These are phyloP conservation scores for Agrocybe praecox DNA, from an alignment of 768 basidiomycete genomes.

Conservation along the genomic window DNA sequence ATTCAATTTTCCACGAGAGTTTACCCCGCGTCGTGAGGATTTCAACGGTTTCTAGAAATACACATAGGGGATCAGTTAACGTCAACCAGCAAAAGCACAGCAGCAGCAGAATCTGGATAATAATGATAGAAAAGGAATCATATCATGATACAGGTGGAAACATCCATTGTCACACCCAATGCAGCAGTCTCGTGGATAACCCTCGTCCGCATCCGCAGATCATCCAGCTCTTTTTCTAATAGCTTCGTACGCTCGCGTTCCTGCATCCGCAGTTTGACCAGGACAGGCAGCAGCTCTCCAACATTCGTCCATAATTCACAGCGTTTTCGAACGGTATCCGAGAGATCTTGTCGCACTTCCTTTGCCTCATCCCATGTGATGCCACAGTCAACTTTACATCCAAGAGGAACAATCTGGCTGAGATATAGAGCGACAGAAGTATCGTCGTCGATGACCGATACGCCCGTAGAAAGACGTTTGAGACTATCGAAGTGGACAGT, in stretches of 20 bases:
- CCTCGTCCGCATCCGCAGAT: constrained; percentile 4
- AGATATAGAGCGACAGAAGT: constrained; percentile 53
- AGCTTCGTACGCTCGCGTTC: constrained; percentile 43
- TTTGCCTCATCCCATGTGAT: constrained; percentile 46
- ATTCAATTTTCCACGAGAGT: too few species aligned
- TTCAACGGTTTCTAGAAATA: too few species aligned
- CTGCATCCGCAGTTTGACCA: constrained; percentile 44
- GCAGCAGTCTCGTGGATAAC: neutral
- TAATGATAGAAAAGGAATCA: neutral
- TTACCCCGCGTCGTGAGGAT: too few species aligned
- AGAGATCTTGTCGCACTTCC: neutral
- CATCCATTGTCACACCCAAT: neutral
- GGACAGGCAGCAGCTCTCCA: constrained; percentile 40
- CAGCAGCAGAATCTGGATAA: neutral
- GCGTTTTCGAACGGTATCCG: constrained; percentile 18
- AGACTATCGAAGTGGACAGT: constrained; percentile 33
- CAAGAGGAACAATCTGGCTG: constrained; percentile 49
- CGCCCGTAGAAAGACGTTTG: constrained; percentile 46
- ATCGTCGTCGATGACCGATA: constrained; percentile 46
- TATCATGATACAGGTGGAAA: neutral
- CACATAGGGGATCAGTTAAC: too few species aligned
- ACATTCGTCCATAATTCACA: constrained; percentile 46
- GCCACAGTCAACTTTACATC: constrained; percentile 44
- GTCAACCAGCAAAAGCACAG: too few species aligned
- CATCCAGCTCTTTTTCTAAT: constrained; percentile 14